Percentiles rank a stretch among this genome's conserved stretches.
These are phyloP conservation scores for Elaeis oleifera DNA, from an alignment of 202 grass and related monocot genomes.

Conservation along the genomic window DNA sequence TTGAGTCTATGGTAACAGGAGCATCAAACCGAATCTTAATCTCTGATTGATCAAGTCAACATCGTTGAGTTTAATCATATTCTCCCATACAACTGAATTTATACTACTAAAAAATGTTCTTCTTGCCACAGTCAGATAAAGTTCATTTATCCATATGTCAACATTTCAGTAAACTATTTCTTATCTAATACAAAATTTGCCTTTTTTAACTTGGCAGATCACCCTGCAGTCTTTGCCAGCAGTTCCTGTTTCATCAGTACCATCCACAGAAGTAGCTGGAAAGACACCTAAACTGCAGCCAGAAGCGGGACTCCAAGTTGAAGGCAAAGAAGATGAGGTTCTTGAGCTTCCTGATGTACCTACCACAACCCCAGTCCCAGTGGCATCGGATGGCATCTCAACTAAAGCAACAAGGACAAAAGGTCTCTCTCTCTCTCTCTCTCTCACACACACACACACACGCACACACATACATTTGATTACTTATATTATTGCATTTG, in stretches of 20 bases:
- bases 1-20: too few species aligned
- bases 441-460: neutral
- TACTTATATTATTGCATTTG: conserved; percentile 7
- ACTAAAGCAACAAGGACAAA: conserved; percentile 43
- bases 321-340: conserved; percentile 51
- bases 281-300: conserved; percentile 20
- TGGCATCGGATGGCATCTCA: conserved; percentile 25
- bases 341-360: conserved; percentile 95
- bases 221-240: conserved; percentile 50
- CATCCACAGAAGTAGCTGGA: conserved; percentile 25
- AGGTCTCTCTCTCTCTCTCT: conserved; percentile 44
- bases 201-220: conserved; percentile 28
- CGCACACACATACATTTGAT: conserved; percentile 2
- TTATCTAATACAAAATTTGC: too few species aligned
- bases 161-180: too few species aligned
- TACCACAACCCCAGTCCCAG: conserved; percentile 37
- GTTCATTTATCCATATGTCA: too few species aligned
- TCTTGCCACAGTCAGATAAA: too few species aligned
- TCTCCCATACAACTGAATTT: too few species aligned
- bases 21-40: too few species aligned
- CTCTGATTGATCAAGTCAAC: too few species aligned
- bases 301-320: conserved; percentile 28
- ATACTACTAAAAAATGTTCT: too few species aligned
- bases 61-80: too few species aligned
- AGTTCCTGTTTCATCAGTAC: conserved; percentile 32